A percentile compares a stretch with the other conserved stretches of the same genome.
These are phyloP conservation scores for Senna tora DNA, from an alignment of 306 rosid genomes.

Conservation along the genomic window DNA sequence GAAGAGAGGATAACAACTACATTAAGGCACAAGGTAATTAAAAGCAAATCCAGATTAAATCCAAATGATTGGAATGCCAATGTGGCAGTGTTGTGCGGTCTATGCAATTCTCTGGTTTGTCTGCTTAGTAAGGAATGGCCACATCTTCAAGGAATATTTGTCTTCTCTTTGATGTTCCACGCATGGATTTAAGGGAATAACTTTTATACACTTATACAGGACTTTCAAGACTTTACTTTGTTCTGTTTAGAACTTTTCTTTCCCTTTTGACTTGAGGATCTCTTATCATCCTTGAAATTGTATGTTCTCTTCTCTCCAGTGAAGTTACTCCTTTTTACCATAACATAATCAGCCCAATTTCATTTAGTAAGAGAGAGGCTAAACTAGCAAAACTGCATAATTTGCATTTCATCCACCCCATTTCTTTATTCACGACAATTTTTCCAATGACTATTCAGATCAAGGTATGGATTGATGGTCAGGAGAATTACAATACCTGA, in stretches of 20 bases:
- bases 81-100: neutral
- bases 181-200: neutral
- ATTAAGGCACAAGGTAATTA: neutral
- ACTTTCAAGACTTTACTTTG: neutral
- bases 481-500: neutral
- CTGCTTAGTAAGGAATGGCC: neutral
- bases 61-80: neutral
- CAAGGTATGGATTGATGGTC: neutral
- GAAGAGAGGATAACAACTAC: neutral
- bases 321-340: neutral
- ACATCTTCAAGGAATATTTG: neutral
- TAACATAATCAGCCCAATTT: neutral
- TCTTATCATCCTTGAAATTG: neutral
- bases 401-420: neutral
- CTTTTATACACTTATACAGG: neutral
- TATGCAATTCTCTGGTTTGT: neutral
- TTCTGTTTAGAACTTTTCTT: neutral
- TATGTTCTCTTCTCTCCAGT: neutral
- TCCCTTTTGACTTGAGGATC: neutral
- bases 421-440: too few species aligned
- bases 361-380: neutral
- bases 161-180: neutral
- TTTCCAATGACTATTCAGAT: neutral
- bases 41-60: neutral
- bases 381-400: neutral